Base-by-base conservation (phyloP, 768 basidiomycete genomes). In the Amanita pseudoporphyria region DNA sequence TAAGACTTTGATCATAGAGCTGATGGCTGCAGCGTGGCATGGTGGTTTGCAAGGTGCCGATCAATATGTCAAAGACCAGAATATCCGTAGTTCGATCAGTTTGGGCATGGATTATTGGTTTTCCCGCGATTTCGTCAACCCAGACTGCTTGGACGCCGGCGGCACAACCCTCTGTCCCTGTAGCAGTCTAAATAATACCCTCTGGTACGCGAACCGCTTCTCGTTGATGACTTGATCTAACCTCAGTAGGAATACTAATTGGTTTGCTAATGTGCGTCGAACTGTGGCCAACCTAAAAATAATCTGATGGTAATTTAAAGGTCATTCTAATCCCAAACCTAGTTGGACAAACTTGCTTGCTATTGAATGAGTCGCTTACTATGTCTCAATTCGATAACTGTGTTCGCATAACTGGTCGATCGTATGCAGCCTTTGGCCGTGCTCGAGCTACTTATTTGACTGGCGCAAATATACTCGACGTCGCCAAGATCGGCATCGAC, bases 21-120 rank as follows among this genome's bases (percentile, higher is more conserved):
- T 70, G 2, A 73, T 82, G 71, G 65, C 79, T 6, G 74, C 71
- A 12, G 76, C 77, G 5, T 81, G 73, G 72, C 73, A 77, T 52
- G 79, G 79, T 22, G 79, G 75, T 6, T 52, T 72, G 6, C 53
- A 52, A 26, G 69, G 71, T 21, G 69, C 66, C 2, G 64, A 68
- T 9, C 61, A 70, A 52, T 77, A 66, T 47, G 68, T 69, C 6
- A 65, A 75, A 41, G 64, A 73, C 53, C 52, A 67, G 1, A 53
- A 58, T 0, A 55, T 82, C 1, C 61, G 69, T 37, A 57, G 56
- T 19, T 69, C 67, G n/a, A 73, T 77, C 18, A 67, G 67, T 1
- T 53, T 58, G 10, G 81, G 76, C 13, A 78, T 84, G 76, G 67
- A 76, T 52, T 76, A 70, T 54, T 85, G 83, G 83, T 84, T 84